Evolutionary conservation across 345 rosid species (phyloP).

Genomic region (Populus ilicifolia): DNA sequence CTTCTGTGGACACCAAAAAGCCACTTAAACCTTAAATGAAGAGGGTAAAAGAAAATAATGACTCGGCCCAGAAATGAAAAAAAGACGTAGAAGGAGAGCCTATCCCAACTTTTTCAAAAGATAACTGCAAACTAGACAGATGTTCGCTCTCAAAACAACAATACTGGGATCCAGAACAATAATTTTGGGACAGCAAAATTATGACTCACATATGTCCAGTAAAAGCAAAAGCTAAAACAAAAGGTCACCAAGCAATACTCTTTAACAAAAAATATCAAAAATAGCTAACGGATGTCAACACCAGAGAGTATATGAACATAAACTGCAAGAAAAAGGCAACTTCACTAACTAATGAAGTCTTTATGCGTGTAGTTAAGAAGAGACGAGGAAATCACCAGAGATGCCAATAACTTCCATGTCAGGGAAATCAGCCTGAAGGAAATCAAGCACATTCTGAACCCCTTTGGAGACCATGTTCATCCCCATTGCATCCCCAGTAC

Average conservation of each 20-base stretch:
- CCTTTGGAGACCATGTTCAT: slow-evolving; percentile 98
- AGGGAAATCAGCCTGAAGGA: slow-evolving; percentile 65
- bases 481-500: slow-evolving; percentile 97
- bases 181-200: background rate
- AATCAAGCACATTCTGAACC: slow-evolving; percentile 83
- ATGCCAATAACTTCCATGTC: slow-evolving; percentile 85
- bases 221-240: background rate
- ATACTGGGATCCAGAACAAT: background rate
- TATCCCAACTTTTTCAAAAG: no score
- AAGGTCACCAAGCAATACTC: background rate
- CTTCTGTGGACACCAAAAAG: background rate
- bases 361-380: background rate
- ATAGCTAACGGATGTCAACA: background rate
- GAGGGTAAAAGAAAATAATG: background rate
- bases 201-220: background rate
- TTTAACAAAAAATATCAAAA: background rate
- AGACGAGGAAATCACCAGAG: slow-evolving; percentile 46
- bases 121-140: background rate
- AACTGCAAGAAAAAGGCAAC: background rate
- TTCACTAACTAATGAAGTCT: background rate
- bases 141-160: background rate
- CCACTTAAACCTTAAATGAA: background rate
- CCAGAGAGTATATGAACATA: background rate
- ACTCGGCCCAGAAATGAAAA: no score
- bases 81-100: no score